Evolutionary conservation across 805 yeast genomes (phyloP).

Genomic region (Saccharomycopsis lassenensis): DNA sequence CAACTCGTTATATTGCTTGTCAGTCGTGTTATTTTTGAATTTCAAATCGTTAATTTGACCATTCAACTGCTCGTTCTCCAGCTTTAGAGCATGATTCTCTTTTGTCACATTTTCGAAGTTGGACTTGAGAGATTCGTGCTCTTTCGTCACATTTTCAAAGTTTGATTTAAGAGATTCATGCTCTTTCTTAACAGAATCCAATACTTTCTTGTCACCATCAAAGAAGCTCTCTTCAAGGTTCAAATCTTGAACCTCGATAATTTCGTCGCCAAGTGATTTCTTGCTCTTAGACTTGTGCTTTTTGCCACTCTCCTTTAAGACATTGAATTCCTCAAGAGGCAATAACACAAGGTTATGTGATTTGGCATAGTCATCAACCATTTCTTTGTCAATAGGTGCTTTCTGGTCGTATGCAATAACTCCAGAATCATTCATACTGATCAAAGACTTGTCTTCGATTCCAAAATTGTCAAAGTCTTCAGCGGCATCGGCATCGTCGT

Average conservation of each 20-base stretch:
- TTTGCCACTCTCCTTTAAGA: too few species aligned
- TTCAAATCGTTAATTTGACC: constrained; percentile 7
- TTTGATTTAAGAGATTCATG: background rate
- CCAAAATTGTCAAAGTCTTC: constrained; percentile 12
- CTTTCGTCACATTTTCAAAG: background rate
- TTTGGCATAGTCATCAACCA: constrained; percentile 15
- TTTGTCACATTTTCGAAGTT: background rate
- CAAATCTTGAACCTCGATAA: constrained; percentile 11
- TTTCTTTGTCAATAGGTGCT: constrained; percentile 3
- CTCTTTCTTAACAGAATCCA: background rate
- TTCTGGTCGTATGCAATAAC: background rate
- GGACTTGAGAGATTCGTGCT: background rate
- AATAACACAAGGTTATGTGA: constrained; percentile 12
- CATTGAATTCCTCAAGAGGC: constrained; percentile 6
- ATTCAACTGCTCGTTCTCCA: constrained; percentile 13
- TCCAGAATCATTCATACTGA: background rate
- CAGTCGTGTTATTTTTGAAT: constrained; percentile 12
- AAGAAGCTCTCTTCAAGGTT: constrained; percentile 4
- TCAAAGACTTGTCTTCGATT: constrained; percentile 5
- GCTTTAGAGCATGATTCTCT: background rate
- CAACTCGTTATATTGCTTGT: constrained; percentile 12
- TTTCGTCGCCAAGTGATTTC: constrained; percentile 17
- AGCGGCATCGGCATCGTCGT: constrained; percentile 3
- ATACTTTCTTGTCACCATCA: constrained; percentile 1
- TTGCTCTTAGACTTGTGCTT: constrained; percentile 13